Base-by-base conservation (phyloP, 2,329 filamentous ascomycete species). In the Exutisphaerella laricina region DNA sequence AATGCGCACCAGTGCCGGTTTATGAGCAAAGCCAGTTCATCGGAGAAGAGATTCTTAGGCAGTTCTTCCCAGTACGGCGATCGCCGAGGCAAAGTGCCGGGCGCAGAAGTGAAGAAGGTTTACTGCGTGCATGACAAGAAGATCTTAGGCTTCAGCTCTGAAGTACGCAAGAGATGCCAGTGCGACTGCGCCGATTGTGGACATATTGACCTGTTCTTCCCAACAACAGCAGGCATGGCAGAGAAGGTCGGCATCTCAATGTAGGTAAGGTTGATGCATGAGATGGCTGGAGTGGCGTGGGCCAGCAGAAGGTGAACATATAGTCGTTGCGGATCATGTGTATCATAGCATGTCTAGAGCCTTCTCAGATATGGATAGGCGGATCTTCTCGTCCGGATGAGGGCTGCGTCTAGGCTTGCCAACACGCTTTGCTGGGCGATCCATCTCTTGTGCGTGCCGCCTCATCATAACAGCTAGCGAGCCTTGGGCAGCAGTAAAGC, bases 1-100 rank as follows among this genome's bases (percentile, higher is more conserved):
- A 53, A 47, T 37, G 42, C 35, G 33, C 55, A 58, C 18, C 45
- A 55, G 25, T 46, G 45, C 12, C 48, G 54, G n/a, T 55, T 55
- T 39, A 44, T 50, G 41, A 48, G 46, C 36, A 51, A 28, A 20
- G 34, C 41, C 5, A 45, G 53, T 9, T 48, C 52, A 3, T n/a
- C n/a, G n/a, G 14, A 30, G 30, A 33, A 18, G 12, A 9, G 13
- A 33, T 18, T 18, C 9, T 3, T 4, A 8, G 17, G 30, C 16
- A 33, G n/a, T 10, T 33, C 20, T 14, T 14, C 30, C 9, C 13
- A 33, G 30, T 33, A 33, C n/a, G 30, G 13, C 3, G 30, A 33
- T 33, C 16, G 16, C 20, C 16, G 31, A 10, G 31, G 41, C 21
- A 37, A 43, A 12, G 28, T 49, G n/a, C 39, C 43, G 5, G 54